Evolutionary conservation across 306 rosid species (phyloP).

Genomic region (Fragaria iinumae): DNA sequence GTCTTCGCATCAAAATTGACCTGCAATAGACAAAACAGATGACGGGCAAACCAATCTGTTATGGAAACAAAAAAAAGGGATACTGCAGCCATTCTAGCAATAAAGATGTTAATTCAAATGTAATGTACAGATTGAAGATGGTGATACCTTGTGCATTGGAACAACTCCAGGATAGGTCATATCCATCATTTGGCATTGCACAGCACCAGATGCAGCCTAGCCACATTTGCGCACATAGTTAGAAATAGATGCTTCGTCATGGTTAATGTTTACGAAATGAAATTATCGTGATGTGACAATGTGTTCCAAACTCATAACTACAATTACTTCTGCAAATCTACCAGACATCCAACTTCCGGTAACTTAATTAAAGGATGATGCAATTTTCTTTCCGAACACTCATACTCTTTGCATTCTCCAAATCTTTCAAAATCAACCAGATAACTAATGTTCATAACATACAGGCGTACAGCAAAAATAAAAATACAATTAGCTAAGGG

Average conservation of each 20-base stretch:
- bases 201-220: conserved; percentile 98
- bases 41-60: conserved; percentile 5
- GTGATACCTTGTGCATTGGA: conserved; percentile 91
- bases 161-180: conserved; percentile 84
- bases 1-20: conserved; percentile 89
- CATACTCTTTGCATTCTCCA: not conserved
- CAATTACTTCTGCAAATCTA: not conserved
- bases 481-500: not conserved
- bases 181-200: conserved; percentile 95
- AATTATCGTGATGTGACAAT: not conserved
- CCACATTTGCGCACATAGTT: conserved; percentile 27
- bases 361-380: not conserved
- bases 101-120: not conserved
- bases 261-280: conserved; percentile 7
- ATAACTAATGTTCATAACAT: not conserved
- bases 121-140: not conserved
- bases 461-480: not conserved
- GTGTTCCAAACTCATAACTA: not conserved
- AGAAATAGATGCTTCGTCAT: conserved; percentile 1
- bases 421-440: not conserved
- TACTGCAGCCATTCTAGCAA: conserved; percentile 7
- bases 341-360: not conserved
- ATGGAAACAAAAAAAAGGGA: not conserved
- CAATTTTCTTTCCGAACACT: not conserved
- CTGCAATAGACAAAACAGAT: conserved; percentile 36